Evolutionary conservation across 2,329 filamentous ascomycete species (phyloP).

Genomic region (Claviceps pazoutovae): DNA sequence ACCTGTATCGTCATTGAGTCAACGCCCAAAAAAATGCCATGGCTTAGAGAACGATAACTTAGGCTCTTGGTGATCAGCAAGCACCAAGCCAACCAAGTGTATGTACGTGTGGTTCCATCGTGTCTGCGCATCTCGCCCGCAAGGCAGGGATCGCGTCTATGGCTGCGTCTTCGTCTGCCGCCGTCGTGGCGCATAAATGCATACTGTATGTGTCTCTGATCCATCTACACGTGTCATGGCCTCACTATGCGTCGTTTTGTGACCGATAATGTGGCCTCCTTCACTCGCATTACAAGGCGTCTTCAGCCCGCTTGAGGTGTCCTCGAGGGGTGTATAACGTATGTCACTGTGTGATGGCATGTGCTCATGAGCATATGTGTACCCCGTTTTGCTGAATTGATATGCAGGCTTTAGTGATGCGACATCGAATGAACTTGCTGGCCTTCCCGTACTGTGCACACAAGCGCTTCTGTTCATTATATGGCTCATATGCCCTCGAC

Average conservation of each 20-base stretch:
- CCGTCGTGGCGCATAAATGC: neutral
- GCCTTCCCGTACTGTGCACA: neutral
- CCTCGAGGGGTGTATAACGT: neutral
- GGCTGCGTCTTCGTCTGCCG: neutral
- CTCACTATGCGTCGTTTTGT: conserved; percentile 1
- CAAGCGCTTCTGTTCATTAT: neutral
- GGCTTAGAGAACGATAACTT: neutral
- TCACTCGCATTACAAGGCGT: neutral
- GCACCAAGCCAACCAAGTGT: neutral
- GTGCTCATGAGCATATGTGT: neutral
- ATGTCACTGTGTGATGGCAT: neutral
- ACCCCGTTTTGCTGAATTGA: neutral
- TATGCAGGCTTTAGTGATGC: neutral
- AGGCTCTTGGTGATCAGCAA: neutral
- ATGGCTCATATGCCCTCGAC: neutral
- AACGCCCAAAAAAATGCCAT: conserved; percentile 1
- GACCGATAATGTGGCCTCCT: neutral
- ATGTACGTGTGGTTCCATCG: neutral
- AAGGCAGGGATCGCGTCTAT: neutral
- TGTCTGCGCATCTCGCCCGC: neutral
- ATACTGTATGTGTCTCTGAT: neutral
- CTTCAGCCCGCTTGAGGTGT: neutral
- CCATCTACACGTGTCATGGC: conserved; percentile 5
- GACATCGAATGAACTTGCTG: neutral
- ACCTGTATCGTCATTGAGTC: neutral